phyloP scores from a whole-genome alignment of 495 filamentous ascomycete species.

The Penicillium samsonianum region DNA sequence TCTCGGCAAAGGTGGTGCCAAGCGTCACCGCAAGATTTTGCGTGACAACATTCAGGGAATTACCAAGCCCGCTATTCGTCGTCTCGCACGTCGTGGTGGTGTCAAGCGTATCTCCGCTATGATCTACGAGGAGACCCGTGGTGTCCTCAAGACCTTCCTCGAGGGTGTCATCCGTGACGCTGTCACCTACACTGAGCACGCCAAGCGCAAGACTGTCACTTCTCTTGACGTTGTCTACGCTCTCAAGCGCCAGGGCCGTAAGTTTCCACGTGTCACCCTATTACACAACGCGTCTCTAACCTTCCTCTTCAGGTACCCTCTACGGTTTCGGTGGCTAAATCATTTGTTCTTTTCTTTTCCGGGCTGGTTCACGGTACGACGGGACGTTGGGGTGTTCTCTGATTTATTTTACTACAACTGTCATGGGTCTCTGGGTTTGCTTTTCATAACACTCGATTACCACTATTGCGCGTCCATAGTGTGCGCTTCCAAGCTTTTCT shows the following conservation, averaged over 20 bases:
- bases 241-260: conserved; percentile 93
- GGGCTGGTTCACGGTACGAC: conserved; percentile 52
- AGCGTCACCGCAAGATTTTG: conserved; percentile 97
- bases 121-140: conserved; percentile 99
- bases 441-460: conserved; percentile 44
- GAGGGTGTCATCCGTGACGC: conserved; percentile 99
- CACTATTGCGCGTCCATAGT: conserved; percentile 50
- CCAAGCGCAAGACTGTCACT: conserved; percentile 98
- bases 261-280: conserved; percentile 25
- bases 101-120: conserved; percentile 99
- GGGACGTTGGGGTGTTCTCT: conserved; percentile 57
- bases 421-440: conserved; percentile 55
- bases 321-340: conserved; percentile 99
- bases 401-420: conserved; percentile 43
- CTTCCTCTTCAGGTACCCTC: conserved; percentile 60
- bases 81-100: conserved; percentile 99
- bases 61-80: conserved; percentile 99
- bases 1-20: conserved; percentile 92
- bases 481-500: conserved; percentile 47
- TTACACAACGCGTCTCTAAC: conserved; percentile 28
- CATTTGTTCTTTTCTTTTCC: conserved; percentile 42
- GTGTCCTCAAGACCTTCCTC: conserved; percentile 99
- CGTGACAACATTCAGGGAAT: conserved; percentile 99
- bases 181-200: conserved; percentile 98
- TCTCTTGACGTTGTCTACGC: conserved; percentile 97